These are phyloP conservation scores for Rostrohypoxylon terebratum DNA, from an alignment of 495 filamentous ascomycete genomes.

Conservation along the genomic window DNA sequence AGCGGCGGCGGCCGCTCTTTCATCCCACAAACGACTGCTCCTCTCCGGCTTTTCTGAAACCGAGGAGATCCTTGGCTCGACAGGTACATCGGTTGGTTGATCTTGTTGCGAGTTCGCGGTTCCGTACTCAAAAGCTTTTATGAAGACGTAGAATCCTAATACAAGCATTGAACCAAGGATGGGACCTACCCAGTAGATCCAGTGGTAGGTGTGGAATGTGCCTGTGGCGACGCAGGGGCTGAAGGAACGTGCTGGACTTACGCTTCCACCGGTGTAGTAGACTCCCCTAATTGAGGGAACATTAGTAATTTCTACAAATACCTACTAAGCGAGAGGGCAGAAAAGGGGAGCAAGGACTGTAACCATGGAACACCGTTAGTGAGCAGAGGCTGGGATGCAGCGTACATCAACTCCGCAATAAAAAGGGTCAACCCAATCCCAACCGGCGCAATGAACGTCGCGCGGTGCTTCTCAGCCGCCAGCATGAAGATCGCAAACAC, in stretches of 20 bases:
- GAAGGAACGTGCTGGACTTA: conserved; percentile 71
- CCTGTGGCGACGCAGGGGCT: conserved; percentile 68
- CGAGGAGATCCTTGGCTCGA: not conserved
- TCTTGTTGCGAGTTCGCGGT: conserved; percentile 71
- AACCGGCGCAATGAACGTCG: conserved; percentile 80
- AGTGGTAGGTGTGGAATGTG: conserved; percentile 73
- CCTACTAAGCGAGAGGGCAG: not conserved
- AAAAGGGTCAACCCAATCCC: conserved; percentile 81
- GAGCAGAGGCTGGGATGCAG: not conserved
- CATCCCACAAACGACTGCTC: conserved; percentile 6
- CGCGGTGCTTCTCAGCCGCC: conserved; percentile 84
- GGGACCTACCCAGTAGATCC: conserved; percentile 77
- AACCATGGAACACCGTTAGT: not conserved
- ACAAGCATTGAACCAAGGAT: conserved; percentile 69
- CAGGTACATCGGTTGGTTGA: not conserved
- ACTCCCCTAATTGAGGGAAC: conserved; percentile 54
- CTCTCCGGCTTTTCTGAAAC: not conserved
- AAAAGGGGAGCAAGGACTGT: not conserved
- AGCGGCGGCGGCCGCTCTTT: not conserved
- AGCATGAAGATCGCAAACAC: conserved; percentile 85
- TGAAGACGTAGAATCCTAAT: conserved; percentile 72
- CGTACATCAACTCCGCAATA: conserved; percentile 71
- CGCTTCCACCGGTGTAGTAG: conserved; percentile 69
- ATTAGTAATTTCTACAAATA: conserved; percentile 15
- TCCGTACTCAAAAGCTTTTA: conserved; percentile 78